Evolutionary conservation across 768 basidiomycete species (phyloP), one percentile per base, ranked within the genome.

Genomic region (Boletus rubroflammeus): DNA sequence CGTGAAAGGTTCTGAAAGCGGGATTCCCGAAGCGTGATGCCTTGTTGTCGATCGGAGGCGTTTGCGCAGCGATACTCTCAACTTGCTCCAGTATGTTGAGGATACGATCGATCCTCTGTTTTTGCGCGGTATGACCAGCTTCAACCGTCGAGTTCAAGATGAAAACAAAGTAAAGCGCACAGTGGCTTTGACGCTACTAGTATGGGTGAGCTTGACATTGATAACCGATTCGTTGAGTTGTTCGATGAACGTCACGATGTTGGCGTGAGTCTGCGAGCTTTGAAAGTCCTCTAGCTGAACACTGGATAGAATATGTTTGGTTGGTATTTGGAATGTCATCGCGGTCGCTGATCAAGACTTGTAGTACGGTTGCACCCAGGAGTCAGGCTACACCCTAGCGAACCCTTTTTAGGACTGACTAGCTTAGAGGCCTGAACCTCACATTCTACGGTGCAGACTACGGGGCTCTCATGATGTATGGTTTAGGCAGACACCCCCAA

Each of bases 11-110:
- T 62, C 88, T 78, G 72, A 99, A 99, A 0, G 97, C 97, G 5
- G 97, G 97, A 71, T 99, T 99, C 2, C 97, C 96, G 65, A 99
- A 99, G 29, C 96, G 78, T 38, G 95, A 98, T 4, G 86, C 86
- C 47, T 85, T 79, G 67, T 97, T 98, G 59, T 94, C 88, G 17
- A 95, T 84, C 0, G 95, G 86, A 1, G 96, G 97, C 0, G 84
- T 93, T 4, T 76, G 78, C 17, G 76, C 75, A 9, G 83, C 90
- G 13, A 88, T 73, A 17, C 73, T 67, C 63, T 90, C 85, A 2
- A 98, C 81, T 13, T 71, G 68, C 29, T 86, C 80, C 3, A 98
- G 76, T 2, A 94, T 69, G 0, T 65, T 63, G 10, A 97, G 67
- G 11, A 96, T 73, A 13, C 82, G 78, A 35, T 68, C 60, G 7